Percentiles rank a stretch among this genome's conserved stretches.
These are phyloP conservation scores for Chrysanthemum lavandulifolium DNA, from an alignment of 129 eudicot species.

Conservation along the genomic window DNA sequence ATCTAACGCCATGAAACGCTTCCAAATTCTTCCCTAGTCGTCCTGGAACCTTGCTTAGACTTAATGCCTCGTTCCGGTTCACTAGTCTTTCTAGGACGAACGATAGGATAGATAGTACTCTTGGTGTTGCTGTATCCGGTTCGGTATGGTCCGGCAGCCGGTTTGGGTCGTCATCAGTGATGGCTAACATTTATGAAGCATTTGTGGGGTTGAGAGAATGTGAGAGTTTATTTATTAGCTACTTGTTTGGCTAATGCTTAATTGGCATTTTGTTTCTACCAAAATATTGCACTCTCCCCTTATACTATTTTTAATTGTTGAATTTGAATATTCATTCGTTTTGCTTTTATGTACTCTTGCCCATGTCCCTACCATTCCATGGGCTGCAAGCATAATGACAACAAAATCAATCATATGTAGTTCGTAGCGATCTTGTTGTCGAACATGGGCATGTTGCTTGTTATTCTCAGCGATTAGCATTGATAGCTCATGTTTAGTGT, in stretches of 20 bases:
- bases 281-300: not conserved
- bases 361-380: too few species aligned
- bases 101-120: constrained; percentile 63
- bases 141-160: constrained; percentile 42
- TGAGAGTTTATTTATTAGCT: constrained; percentile 19
- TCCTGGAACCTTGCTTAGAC: constrained; percentile 1
- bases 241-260: not conserved
- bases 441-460: too few species aligned
- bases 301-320: not conserved
- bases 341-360: too few species aligned
- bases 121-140: constrained; percentile 53
- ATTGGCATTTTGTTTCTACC: not conserved
- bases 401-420: too few species aligned
- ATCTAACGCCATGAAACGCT: constrained; percentile 67
- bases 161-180: constrained; percentile 38
- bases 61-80: constrained; percentile 59
- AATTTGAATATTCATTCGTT: not conserved
- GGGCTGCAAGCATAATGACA: too few species aligned
- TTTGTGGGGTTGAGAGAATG: constrained; percentile 22
- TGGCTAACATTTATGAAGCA: constrained; percentile 54
- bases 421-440: too few species aligned
- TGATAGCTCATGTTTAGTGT: too few species aligned
- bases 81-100: constrained; percentile 67
- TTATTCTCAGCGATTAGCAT: too few species aligned
- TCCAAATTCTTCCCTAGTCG: constrained; percentile 55